Conservation (phyloP, 208 protist genomes). For the Crithidia fasciculata region DNA sequence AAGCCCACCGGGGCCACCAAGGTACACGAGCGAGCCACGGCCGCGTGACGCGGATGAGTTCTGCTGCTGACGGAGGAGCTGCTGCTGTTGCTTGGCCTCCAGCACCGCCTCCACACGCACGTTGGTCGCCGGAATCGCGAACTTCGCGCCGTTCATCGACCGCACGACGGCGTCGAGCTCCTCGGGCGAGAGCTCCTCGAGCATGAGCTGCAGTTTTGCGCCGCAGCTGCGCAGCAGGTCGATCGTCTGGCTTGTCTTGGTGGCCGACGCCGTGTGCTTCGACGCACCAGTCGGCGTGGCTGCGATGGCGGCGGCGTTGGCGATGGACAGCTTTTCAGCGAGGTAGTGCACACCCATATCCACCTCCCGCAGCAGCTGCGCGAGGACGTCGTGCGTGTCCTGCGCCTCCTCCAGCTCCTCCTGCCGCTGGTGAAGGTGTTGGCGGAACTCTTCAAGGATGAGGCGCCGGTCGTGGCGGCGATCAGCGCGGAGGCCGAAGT, state of each 20-base stretch:
- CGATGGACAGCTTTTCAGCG: slow-evolving; percentile 77
- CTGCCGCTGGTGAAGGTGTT: slow-evolving; percentile 75
- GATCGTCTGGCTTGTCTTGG: slow-evolving; percentile 28
- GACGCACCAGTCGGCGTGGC: background rate
- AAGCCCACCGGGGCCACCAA: background rate
- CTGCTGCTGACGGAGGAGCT: slow-evolving; percentile 13
- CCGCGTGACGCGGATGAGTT: slow-evolving; percentile 10
- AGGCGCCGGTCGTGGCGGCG: slow-evolving; percentile 53
- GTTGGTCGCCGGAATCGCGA: slow-evolving; percentile 51
- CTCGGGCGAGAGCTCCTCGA: slow-evolving; percentile 58
- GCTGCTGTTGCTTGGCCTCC: slow-evolving; percentile 25
- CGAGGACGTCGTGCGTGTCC: slow-evolving; percentile 67
- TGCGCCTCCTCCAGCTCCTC: slow-evolving; percentile 65
- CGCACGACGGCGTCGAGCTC: slow-evolving; percentile 51
- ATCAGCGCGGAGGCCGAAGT: slow-evolving; percentile 66
- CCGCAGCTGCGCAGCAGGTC: slow-evolving; percentile 66
- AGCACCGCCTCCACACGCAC: slow-evolving; percentile 56
- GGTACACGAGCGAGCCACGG: slow-evolving; percentile 7
- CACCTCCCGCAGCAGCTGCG: slow-evolving; percentile 81
- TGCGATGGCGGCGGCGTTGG: slow-evolving; percentile 8
- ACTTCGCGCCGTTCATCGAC: slow-evolving; percentile 32
- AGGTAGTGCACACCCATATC: slow-evolving; percentile 92
- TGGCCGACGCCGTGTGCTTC: slow-evolving; percentile 8
- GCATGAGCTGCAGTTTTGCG: slow-evolving; percentile 63
- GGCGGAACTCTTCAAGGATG: slow-evolving; percentile 91